Evolutionary conservation across 768 basidiomycete species (phyloP), one percentile per base, ranked within the genome.

Genomic region (Calocera cornea): DNA sequence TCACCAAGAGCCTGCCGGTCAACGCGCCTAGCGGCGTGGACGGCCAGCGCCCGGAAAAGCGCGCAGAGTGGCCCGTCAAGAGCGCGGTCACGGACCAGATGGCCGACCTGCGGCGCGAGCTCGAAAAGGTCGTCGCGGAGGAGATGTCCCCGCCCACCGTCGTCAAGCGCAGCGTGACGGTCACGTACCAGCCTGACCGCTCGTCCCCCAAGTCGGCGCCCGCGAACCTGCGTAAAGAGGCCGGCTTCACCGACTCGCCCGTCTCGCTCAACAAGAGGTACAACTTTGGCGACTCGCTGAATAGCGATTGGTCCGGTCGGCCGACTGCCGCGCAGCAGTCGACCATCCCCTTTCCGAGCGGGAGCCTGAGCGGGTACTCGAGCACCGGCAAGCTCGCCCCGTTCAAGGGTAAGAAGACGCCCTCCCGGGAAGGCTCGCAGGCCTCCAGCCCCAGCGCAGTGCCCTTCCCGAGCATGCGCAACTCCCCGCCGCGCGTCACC

Each of bases 51-150:
- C n/a, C n/a, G n/a, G 68, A 66, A 78, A 78, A 66, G 66, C 38
- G 24, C 36, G 11, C 47, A 10, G 66, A 66, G 2, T 79, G 76
- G 77, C 73, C 73, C 41, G 74, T 78, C 74, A 79, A 72, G 73
- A 80, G 60, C 75, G 75, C 67, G 73, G 78, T n/a, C 75, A 77
- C 41, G 70, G 78, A 79, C 69, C 76, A 84, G 64, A 80, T 89
- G 70, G 83, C 80, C 27, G 84, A 89, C 74, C 78, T 95, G 67
- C 77, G 83, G 69, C 83, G 75, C 70, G 86, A 84, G 73, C 79
- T 94, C 65, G 87, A 91, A 76, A 81, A 84, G 69, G 84, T 91
- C 66, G 84, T 75, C 17, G 72, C 74, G 24, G 77, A 77, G 63
- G 76, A 78, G 31, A 27, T 60, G 54, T 16, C 14, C 54, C 54